These are phyloP conservation scores for Aspergillus tanneri DNA, from an alignment of 2,329 filamentous ascomycete genomes.

Conservation along the genomic window DNA sequence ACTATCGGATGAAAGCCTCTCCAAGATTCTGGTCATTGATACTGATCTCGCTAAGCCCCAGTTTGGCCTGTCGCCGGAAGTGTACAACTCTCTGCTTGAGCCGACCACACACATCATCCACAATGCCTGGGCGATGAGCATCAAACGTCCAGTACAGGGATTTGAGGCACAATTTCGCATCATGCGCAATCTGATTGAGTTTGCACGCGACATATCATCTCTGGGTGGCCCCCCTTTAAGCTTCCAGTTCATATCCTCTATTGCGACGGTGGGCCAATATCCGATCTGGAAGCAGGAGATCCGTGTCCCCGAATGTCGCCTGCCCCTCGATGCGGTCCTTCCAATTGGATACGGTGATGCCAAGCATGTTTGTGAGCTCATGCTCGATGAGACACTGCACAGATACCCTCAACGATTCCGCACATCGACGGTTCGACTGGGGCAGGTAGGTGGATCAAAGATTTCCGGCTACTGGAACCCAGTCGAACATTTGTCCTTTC, in stretches of 20 bases:
- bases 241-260: slow-evolving; percentile 47
- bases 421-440: slow-evolving; percentile 46
- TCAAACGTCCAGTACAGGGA: slow-evolving; percentile 14
- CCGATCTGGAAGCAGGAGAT: slow-evolving; percentile 23
- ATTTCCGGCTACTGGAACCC: slow-evolving; percentile 56
- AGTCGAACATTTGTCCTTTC: slow-evolving; percentile 51
- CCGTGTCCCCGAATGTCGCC: slow-evolving; percentile 46
- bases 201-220: slow-evolving; percentile 38
- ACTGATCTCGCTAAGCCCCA: slow-evolving; percentile 51
- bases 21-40: slow-evolving; percentile 46
- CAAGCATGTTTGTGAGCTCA: slow-evolving; percentile 52
- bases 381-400: slow-evolving; percentile 51
- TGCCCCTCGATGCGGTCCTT: slow-evolving; percentile 43
- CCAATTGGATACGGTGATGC: slow-evolving; percentile 53
- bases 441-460: slow-evolving; percentile 54
- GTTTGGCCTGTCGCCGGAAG: slow-evolving; percentile 48
- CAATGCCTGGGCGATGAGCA: slow-evolving; percentile 27
- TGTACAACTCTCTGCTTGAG: slow-evolving; percentile 40
- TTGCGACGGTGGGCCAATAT: slow-evolving; percentile 40
- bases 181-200: slow-evolving; percentile 51
- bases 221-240: neutral
- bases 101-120: slow-evolving; percentile 48
- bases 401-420: slow-evolving; percentile 44
- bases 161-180: slow-evolving; percentile 37
- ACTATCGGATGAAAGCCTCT: slow-evolving; percentile 11